A percentile compares a stretch with the other conserved stretches of the same genome.
phyloP scores from a whole-genome alignment of 2,329 filamentous ascomycete species.

The Alternaria alternata region DNA sequence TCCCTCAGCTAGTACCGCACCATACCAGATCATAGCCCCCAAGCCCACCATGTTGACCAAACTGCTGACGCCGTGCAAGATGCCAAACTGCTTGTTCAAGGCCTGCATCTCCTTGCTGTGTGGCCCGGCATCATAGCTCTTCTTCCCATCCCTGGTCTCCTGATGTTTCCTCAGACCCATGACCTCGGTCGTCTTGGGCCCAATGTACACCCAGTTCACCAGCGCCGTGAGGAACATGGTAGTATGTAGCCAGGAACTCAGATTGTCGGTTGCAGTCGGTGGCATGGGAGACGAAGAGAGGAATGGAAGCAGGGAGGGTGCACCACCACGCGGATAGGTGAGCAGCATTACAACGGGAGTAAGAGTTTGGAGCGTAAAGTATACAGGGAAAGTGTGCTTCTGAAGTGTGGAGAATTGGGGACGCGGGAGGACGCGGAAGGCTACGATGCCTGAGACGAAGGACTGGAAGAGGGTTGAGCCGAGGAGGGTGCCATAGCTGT shows the following conservation, averaged over 20 bases:
- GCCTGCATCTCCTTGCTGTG: slow-evolving; percentile 83
- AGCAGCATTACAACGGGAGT: slow-evolving; percentile 76
- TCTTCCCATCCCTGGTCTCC: slow-evolving; percentile 90
- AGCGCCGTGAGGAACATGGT: slow-evolving; percentile 75
- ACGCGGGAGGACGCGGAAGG: slow-evolving; percentile 78
- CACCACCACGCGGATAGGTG: slow-evolving; percentile 70
- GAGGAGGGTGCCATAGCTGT: slow-evolving; percentile 84
- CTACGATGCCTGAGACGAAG: slow-evolving; percentile 76
- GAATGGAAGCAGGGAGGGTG: slow-evolving; percentile 13
- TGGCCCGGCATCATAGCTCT: slow-evolving; percentile 78
- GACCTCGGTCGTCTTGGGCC: slow-evolving; percentile 76
- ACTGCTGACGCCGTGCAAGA: slow-evolving; percentile 82
- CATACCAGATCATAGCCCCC: slow-evolving; percentile 77
- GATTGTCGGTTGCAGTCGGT: slow-evolving; percentile 22
- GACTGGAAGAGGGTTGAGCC: slow-evolving; percentile 89
- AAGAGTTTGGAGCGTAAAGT: slow-evolving; percentile 83
- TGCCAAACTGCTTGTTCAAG: slow-evolving; percentile 66
- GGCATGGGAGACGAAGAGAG: slow-evolving; percentile 12
- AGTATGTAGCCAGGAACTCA: slow-evolving; percentile 65
- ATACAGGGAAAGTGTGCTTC: slow-evolving; percentile 79
- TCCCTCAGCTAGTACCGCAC: slow-evolving; percentile 69
- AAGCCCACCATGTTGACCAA: slow-evolving; percentile 79
- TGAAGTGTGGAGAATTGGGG: slow-evolving; percentile 85
- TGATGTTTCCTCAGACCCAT: slow-evolving; percentile 82
- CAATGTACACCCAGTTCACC: slow-evolving; percentile 73